Evolutionary conservation across 805 yeast species (phyloP).

Genomic region (Teunomyces stri): DNA sequence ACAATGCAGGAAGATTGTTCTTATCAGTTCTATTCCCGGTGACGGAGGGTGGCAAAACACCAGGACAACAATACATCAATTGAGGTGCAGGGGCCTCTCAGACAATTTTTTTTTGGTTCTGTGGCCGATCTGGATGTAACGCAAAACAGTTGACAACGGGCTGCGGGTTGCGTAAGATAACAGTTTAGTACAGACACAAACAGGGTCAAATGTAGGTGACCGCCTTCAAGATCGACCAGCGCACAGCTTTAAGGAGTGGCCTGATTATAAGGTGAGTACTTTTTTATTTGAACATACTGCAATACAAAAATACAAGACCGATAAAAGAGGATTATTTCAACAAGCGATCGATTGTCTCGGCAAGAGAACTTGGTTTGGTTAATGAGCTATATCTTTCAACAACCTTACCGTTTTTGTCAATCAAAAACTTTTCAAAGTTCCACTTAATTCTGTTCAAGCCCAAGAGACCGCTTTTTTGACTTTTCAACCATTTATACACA

Average conservation of each 20-base stretch:
- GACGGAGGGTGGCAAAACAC: neutral
- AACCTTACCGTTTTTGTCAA: conserved; percentile 41
- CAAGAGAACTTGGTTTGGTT: conserved; percentile 36
- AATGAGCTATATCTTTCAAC: conserved; percentile 64
- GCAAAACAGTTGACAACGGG: neutral
- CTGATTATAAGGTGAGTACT: neutral
- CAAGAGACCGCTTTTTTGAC: conserved; percentile 47
- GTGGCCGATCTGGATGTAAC: neutral
- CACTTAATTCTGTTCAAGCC: conserved; percentile 43
- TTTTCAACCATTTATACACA: conserved; percentile 75
- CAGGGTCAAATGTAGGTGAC: too few species aligned
- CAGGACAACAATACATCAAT: neutral
- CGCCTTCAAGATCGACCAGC: too few species aligned
- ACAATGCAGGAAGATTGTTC: neutral
- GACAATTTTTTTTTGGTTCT: neutral
- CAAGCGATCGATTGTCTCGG: conserved; percentile 52
- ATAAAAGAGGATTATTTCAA: conserved; percentile 28
- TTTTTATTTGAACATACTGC: neutral
- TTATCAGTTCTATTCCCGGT: conserved; percentile 1
- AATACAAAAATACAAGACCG: neutral
- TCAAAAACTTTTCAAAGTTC: conserved; percentile 46
- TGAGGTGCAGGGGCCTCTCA: neutral
- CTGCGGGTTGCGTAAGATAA: neutral
- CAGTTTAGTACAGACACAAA: neutral
- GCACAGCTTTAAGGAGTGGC: neutral